Evolutionary conservation across 306 rosid species (phyloP), one percentile per base, ranked within the genome.

Genomic region (Echinosophora koreensis): DNA sequence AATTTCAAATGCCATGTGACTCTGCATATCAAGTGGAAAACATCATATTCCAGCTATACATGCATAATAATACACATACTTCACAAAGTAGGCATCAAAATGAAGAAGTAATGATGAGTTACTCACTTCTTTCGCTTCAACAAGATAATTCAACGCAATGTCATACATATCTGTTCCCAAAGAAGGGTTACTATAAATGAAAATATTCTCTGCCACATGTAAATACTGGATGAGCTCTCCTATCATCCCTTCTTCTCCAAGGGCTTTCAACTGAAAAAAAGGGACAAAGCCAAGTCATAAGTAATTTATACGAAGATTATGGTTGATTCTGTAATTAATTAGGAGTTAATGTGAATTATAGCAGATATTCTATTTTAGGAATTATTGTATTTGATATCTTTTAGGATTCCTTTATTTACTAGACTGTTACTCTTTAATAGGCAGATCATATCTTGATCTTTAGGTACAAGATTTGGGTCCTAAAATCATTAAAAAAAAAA

Each of bases 181-280:
- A 77, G 80, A 49, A 75, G 85, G 82, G 65, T 80, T 69, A 51
- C 78, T 83, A 70, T 71, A 83, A 71, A 81, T 62, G 79, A 90
- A 92, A 71, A 86, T 87, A 80, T 81, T 88, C 79, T 94, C 96
- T 9, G 98, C 97, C 78, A 81, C 81, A 6, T 80, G 77, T 70
- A 94, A 89, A 83, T 90, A 90, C 49, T 86, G 87, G 76, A 92
- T 77, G 83, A 91, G 65, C 80, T 81, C 90, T 80, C 60, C 76
- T 74, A 77, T 85, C 97, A 94, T 94, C 69, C 90, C 88, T 82
- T 92, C 97, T 69, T 86, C 85, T 77, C 98, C 98, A 56, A 94
- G 86, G 84, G 93, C 93, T 66, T 75, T 90, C 85, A 94, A 73
- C 98, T 90, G 87, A 64, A 70, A 81, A 82, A 28, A 35, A 64